Evolutionary conservation across 2,329 filamentous ascomycete species (phyloP), one percentile per base, ranked within the genome.

Genomic region (Clarireedia hainanense): DNA sequence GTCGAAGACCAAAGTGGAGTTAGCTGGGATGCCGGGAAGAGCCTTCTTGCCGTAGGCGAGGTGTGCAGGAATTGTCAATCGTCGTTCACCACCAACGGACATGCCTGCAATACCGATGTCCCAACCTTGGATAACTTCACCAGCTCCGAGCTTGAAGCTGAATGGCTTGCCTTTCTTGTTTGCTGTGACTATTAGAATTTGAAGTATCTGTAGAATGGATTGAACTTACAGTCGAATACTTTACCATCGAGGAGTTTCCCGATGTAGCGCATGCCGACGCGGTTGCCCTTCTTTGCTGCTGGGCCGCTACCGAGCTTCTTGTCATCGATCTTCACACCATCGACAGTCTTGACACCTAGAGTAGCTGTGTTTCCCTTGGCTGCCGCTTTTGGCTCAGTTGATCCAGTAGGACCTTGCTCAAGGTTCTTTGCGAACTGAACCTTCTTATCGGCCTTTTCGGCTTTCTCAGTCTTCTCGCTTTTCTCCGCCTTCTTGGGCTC

Each of bases 91-190:
- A 68, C 94, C 94, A 64, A 91, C 86, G 65, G 85, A 79, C 90
- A 99, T 96, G 74, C 95, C 95, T 64, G 81, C 80, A 65, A 99
- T 78, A 75, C 94, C 94, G 63, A 97, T 83, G 72, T 99, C 95
- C 95, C 94, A 97, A 65, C 94, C 94, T 81, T 95, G 94, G 79
- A 99, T 99, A 68, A 99, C 95, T 74, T 97, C 89, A 60, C 91
- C 91, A 70, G 85, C 84, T 65, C 94, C 95, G 59, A 95, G 84
- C 80, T 92, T 95, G 84, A 97, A 97, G 64, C 81, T 81, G 78
- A 99, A 99, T 57, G 95, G 92, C 78, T 95, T 91, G 68, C 94
- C 94, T 79, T 95, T 96, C 82, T 97, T 99, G 82, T 99, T 97
- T 74, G 91, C 89, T 91, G 46, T 37, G 2, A 55, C 17, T 9